Base-by-base conservation (phyloP, 306 rosid genomes). In the Cicer pinnatifidum region DNA sequence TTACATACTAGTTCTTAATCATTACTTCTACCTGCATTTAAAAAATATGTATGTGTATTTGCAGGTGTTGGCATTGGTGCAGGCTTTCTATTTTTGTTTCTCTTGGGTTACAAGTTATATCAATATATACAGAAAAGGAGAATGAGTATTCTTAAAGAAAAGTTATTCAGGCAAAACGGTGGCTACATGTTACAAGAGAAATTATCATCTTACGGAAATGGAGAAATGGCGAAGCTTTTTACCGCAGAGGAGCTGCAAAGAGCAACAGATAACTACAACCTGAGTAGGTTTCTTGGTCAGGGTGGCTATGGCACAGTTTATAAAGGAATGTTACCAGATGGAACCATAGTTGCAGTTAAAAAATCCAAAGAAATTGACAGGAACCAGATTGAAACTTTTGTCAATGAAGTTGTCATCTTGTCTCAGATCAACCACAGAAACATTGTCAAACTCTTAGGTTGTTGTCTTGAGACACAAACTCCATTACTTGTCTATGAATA, bases 401-500 rank as follows among this genome's bases (percentile, higher is more conserved):
- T 83, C 20, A 83, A 83, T 39, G 89, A 87, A 82, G 88, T 82
- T 35, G 81, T 81, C 10, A 82, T 87, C 74, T 50, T 85, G 3
- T 85, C 88, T 1, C 86, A 73, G 68, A 89, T 89, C 45, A 87
- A 89, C 60, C 95, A 89, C 15, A 78, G 90, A 58, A 83, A 83
- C 83, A 83, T 83, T 12, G 86, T 78, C 1, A 78, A 78, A 64
- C 86, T 83, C 37, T 3, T 82, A 0, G 93, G 93, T 5, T 89
- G 81, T 69, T 89, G 94, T 50, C 80, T 89, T 19, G 91, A 87
- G 79, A 81, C 84, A 1, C 86, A 87, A 73, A 47, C 66, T 43
- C 95, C 91, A 11, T 12, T 85, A 62, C 82, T 89, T 2, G 88
- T 89, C 2, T 89, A 87, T 60, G 96, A 89, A 52, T 87, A 76